phyloP scores from a whole-genome alignment of 371 early-diverging fungal species.

The Basidiobolus meristosporus region DNA sequence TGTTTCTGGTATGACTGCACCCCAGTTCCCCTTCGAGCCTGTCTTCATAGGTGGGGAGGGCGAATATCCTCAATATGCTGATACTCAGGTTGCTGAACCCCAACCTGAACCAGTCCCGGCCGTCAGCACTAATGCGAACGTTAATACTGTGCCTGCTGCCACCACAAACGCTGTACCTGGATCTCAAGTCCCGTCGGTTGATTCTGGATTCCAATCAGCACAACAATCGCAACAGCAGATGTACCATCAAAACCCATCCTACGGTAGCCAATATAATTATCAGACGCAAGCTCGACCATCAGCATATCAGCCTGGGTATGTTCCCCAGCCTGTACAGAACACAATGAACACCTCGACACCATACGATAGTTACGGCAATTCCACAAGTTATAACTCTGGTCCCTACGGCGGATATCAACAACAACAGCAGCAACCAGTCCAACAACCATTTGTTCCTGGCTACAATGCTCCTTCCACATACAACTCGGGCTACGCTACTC shows the following conservation, averaged over 20 bases:
- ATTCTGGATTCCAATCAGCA: constrained; percentile 3
- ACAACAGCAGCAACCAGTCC: constrained; percentile 7
- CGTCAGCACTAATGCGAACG: neutral
- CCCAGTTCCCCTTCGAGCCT: constrained; percentile 44
- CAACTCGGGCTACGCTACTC: constrained; percentile 2
- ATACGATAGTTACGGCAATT: constrained; percentile 1
- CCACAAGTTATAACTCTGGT: neutral
- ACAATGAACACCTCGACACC: neutral
- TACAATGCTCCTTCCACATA: constrained; percentile 5
- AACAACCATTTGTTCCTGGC: constrained; percentile 6
- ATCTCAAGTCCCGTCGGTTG: constrained; percentile 6
- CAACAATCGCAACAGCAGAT: constrained; percentile 5
- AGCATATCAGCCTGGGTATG: neutral
- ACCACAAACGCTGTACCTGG: constrained; percentile 2
- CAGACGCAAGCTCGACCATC: neutral
- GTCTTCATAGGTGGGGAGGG: constrained; percentile 16
- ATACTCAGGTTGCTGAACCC: constrained; percentile 1
- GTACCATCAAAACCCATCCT: constrained; percentile 8
- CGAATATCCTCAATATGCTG: constrained; percentile 5
- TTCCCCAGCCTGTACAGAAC: constrained; percentile 7
- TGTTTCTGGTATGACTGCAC: constrained; percentile 20
- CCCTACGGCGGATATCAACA: constrained; percentile 2
- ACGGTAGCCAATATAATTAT: neutral
- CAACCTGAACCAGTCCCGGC: neutral
- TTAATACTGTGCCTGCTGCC: constrained; percentile 1